Evolutionary conservation across 495 filamentous ascomycete genomes (phyloP).

Genomic region (Patellaria atrata): DNA sequence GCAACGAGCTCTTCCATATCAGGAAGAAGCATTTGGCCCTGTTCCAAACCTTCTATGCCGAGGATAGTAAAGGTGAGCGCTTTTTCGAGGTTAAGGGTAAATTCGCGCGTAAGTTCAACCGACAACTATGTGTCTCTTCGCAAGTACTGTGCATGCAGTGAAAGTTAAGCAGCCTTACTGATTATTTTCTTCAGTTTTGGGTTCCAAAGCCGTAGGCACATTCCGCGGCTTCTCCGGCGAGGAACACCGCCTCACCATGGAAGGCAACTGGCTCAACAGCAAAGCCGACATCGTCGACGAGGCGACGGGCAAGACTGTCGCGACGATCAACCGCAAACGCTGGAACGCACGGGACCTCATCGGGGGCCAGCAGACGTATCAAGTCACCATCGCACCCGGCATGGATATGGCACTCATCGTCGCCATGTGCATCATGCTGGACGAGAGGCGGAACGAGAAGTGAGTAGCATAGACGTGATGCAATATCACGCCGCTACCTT

Average conservation of each 20-base stretch:
- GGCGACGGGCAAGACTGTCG: slow-evolving; percentile 31
- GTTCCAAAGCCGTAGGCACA: slow-evolving; percentile 33
- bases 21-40: slow-evolving; percentile 36
- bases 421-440: slow-evolving; percentile 46
- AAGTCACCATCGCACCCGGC: slow-evolving; percentile 41
- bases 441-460: slow-evolving; percentile 43
- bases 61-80: slow-evolving; percentile 29
- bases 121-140: background rate
- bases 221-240: slow-evolving; percentile 30
- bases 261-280: slow-evolving; percentile 38
- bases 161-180: too few species aligned
- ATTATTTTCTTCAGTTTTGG: slow-evolving; percentile 27
- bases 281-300: slow-evolving; percentile 35
- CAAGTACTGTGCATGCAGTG: background rate
- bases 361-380: slow-evolving; percentile 46
- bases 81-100: slow-evolving; percentile 38
- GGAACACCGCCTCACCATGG: slow-evolving; percentile 28
- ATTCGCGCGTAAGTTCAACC: slow-evolving; percentile 34
- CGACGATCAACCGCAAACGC: slow-evolving; percentile 39
- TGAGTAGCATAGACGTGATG: too few species aligned
- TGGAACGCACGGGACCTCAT: slow-evolving; percentile 39
- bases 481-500: too few species aligned
- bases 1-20: slow-evolving; percentile 38
- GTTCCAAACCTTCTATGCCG: slow-evolving; percentile 34
- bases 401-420: slow-evolving; percentile 45